phyloP scores from a whole-genome alignment of 352 stramenopile species.

The Globisporangium recalcitrans region DNA sequence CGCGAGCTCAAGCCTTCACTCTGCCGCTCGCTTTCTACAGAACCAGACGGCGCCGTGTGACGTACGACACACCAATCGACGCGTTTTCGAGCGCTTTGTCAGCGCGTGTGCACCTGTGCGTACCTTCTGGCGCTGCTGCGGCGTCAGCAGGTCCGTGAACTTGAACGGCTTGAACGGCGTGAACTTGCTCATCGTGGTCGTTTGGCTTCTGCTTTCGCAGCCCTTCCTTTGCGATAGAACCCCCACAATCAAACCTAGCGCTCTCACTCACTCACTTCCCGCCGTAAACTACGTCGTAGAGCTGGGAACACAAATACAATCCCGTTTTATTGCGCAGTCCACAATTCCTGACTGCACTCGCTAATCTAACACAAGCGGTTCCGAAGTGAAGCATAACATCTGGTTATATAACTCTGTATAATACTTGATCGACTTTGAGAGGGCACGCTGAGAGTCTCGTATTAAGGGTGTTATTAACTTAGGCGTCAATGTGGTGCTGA shows the following conservation, averaged over 20 bases:
- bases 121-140: constrained; percentile 64
- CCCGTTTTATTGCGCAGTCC: neutral
- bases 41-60: neutral
- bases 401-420: neutral
- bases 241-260: constrained; percentile 9
- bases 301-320: neutral
- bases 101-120: neutral
- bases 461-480: constrained; percentile 1
- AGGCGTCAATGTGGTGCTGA: neutral
- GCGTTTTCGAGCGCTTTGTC: neutral
- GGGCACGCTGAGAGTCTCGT: neutral
- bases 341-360: neutral
- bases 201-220: constrained; percentile 10
- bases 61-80: neutral
- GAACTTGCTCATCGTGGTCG: constrained; percentile 67
- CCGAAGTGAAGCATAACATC: neutral
- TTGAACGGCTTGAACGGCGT: constrained; percentile 81
- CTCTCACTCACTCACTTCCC: neutral
- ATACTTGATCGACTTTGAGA: neutral
- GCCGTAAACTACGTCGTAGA: neutral
- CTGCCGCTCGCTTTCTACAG: neutral
- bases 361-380: neutral
- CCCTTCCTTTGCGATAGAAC: constrained; percentile 11
- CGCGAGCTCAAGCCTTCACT: neutral
- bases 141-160: constrained; percentile 68